Conservation (phyloP, 1,139 yeast species). For the Yamadazyma kanchanaburiensis region DNA sequence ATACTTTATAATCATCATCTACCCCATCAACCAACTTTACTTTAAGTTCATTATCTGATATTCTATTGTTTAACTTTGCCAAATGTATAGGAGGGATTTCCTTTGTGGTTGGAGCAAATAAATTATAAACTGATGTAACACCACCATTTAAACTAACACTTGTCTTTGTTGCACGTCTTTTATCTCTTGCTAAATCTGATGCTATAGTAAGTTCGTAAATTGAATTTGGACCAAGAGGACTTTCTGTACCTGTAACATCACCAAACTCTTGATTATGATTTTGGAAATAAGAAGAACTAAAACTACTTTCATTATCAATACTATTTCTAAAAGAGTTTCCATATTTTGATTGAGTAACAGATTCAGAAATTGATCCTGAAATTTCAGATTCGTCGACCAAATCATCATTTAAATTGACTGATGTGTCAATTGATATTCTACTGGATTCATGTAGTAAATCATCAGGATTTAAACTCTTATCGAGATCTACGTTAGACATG, state of each 20-base stretch:
- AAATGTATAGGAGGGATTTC: conserved; percentile 86
- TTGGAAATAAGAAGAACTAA: conserved; percentile 29
- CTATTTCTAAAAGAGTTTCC: conserved; percentile 32
- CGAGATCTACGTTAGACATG: no score
- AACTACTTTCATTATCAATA: conserved; percentile 35
- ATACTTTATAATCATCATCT: conserved; percentile 53
- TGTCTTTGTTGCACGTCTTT: conserved; percentile 28
- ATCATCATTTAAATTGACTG: conserved; percentile 37
- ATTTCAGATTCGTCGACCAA: conserved; percentile 20
- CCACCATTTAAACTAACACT: conserved; percentile 44
- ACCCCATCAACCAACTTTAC: conserved; percentile 42
- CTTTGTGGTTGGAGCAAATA: conserved; percentile 66
- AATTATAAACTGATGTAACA: conserved; percentile 35
- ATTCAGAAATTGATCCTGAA: conserved; percentile 17
- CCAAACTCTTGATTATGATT: conserved; percentile 16
- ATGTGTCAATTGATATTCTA: conserved; percentile 28
- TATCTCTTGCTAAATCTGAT: conserved; percentile 45
- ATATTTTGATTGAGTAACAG: no score
- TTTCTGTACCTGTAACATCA: conserved; percentile 21
- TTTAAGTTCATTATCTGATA: conserved; percentile 47
- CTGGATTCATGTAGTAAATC: conserved; percentile 11
- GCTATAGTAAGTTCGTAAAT: conserved; percentile 70
- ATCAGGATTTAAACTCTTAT: conserved; percentile 8
- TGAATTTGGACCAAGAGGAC: conserved; percentile 77
- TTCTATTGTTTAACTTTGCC: conserved; percentile 51